phyloP scores from a whole-genome alignment of 2,329 filamentous ascomycete species.

The Hymenoscyphus infarciens region DNA sequence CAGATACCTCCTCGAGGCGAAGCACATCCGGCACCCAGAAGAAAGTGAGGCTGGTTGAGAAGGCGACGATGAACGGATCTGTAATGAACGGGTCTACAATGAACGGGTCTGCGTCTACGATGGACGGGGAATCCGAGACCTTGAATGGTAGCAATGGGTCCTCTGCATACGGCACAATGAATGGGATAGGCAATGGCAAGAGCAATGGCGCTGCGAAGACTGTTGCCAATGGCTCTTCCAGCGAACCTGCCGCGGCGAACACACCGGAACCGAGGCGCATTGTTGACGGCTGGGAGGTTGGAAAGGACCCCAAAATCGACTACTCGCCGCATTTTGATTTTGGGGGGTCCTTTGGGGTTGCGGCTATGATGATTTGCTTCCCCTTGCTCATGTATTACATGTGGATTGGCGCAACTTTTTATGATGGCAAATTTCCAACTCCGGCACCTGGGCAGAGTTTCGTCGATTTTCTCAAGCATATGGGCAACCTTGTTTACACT shows the following conservation, averaged over 20 bases:
- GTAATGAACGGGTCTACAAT: constrained; percentile 17
- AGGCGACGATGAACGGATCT: constrained; percentile 24
- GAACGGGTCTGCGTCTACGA: constrained; percentile 19
- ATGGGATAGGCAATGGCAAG: constrained; percentile 19
- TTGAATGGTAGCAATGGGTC: constrained; percentile 14
- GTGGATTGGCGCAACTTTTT: constrained; percentile 95
- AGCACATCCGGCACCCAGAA: constrained; percentile 19
- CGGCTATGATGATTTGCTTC: constrained; percentile 86
- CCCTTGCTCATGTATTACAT: constrained; percentile 98
- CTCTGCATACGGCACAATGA: constrained; percentile 13
- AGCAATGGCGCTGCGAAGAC: constrained; percentile 13
- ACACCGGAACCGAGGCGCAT: constrained; percentile 17
- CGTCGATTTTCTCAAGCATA: constrained; percentile 66
- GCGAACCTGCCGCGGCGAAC: constrained; percentile 11
- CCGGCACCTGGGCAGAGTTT: constrained; percentile 63
- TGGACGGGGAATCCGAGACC: constrained; percentile 3
- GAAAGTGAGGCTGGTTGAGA: constrained; percentile 26
- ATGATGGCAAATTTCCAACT: constrained; percentile 75
- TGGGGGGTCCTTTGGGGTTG: constrained; percentile 77
- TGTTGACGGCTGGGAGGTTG: constrained; percentile 56
- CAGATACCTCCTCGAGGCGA: constrained; percentile 27
- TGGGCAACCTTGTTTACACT: constrained; percentile 71
- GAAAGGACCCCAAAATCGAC: constrained; percentile 60
- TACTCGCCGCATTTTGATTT: constrained; percentile 72
- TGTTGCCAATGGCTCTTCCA: constrained; percentile 11